Base-by-base conservation (phyloP, 1,139 yeast genomes). In the Suhomyces yuchorum region DNA sequence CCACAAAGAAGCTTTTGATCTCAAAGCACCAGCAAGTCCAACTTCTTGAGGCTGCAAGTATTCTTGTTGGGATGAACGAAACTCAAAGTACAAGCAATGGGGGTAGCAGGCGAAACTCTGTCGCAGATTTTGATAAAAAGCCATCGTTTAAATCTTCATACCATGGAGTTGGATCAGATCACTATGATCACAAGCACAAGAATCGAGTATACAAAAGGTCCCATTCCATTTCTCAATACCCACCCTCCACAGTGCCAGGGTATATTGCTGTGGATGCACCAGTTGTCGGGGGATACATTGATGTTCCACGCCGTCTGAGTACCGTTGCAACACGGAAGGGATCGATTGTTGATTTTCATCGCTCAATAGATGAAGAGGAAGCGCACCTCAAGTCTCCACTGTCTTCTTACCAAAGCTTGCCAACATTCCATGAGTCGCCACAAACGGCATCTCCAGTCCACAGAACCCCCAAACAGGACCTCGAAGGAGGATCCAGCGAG, bases 1-100 rank as follows among this genome's bases (percentile, higher is more conserved):
- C 85, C 59, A 89, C 96, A 2, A 85, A 87, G 55, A 87, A 86
- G 61, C 72, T 89, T 44, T 70, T 86, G 39, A 87, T 89, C 41
- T 84, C 92, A n/a, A 89, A 89, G 65, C 96, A 89, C 65, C 96
- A 89, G 65, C 96, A 89, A 64, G 96, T 89, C 5, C 96, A 89
- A 65, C 72, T 89, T 35, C 73, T 89, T 42, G 96, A 89, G 63
- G 96, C 96, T 9, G 96, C 96, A 3, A 84, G 92, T 49, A 88
- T 89, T 41, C 72, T 89, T 50, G 92, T 90, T 33, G 85, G 90
- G 8, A 85, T 89, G 89, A 86, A 84, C 60, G 95, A 85, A 43
- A 30, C 20, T 23, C 45, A 17, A 19, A 41, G 43, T 11, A 28
- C 14, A 4, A 46, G 46, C 28, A 60, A 56, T 18, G 42, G 47